phyloP scores from a whole-genome alignment of 2,329 filamentous ascomycete genomes.

The Apiospora pterosperma region DNA sequence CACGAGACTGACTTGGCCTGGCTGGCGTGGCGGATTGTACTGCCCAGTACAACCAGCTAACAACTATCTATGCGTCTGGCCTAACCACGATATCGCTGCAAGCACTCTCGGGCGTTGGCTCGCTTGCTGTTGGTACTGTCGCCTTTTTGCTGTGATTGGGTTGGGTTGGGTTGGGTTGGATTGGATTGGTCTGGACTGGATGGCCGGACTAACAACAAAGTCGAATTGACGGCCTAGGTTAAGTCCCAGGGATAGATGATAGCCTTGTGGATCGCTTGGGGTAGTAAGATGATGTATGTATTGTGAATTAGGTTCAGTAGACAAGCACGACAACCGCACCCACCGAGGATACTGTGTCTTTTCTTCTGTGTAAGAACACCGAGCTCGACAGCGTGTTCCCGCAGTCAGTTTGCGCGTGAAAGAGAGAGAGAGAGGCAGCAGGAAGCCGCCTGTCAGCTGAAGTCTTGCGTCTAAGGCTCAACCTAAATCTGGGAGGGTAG shows the following conservation, averaged over 20 bases:
- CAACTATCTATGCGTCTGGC: not conserved
- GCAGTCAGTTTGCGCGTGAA: not conserved
- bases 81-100: not conserved
- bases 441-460: not conserved
- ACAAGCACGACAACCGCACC: not conserved
- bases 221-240: not conserved
- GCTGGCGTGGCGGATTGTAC: not conserved
- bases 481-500: constrained; percentile 1
- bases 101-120: not conserved
- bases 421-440: not conserved
- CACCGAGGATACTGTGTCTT: not conserved
- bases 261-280: constrained; percentile 1
- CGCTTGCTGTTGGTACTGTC: not conserved
- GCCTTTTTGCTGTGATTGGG: not conserved
- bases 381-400: not conserved
- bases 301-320: not conserved
- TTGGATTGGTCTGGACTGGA: not conserved
- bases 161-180: too few species aligned
- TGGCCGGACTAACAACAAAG: not conserved
- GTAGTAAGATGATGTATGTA: constrained; percentile 1
- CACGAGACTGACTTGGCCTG: not conserved
- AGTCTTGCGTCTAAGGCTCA: not conserved
- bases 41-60: not conserved
- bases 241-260: not conserved
- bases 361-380: not conserved